Conservation (phyloP, 148 eudicot species). For the Vaccinium macrocarpon region DNA sequence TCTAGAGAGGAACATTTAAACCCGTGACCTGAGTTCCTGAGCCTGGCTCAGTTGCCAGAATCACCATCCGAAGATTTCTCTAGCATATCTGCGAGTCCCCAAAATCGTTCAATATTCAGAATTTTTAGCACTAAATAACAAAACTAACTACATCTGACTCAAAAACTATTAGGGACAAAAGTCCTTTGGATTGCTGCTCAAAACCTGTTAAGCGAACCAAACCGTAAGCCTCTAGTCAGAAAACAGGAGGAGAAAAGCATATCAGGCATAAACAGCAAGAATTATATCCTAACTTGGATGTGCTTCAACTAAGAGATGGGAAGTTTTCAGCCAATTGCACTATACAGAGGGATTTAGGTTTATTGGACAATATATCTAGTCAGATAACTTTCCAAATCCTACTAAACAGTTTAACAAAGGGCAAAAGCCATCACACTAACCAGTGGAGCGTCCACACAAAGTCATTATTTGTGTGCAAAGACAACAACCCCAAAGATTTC, state of each 20-base stretch:
- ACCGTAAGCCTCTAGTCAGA: background rate
- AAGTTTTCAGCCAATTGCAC: background rate
- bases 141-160: constrained; percentile 14
- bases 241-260: background rate
- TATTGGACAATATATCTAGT: background rate
- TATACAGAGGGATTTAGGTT: background rate
- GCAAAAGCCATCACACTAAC: background rate
- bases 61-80: constrained; percentile 57
- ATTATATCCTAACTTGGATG: background rate
- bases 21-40: constrained; percentile 57
- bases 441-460: background rate
- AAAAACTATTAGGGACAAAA: constrained; percentile 6
- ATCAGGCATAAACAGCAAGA: background rate
- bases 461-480: background rate
- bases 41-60: constrained; percentile 62
- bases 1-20: constrained; percentile 41
- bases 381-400: background rate
- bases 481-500: no score
- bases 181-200: background rate
- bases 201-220: constrained; percentile 4
- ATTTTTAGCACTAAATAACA: constrained; percentile 15
- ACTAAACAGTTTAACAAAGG: background rate
- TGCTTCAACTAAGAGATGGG: background rate
- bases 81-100: constrained; percentile 74
- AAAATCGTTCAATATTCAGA: constrained; percentile 58